phyloP scores from a whole-genome alignment of 768 basidiomycete species.

The Leccinum obscurum region DNA sequence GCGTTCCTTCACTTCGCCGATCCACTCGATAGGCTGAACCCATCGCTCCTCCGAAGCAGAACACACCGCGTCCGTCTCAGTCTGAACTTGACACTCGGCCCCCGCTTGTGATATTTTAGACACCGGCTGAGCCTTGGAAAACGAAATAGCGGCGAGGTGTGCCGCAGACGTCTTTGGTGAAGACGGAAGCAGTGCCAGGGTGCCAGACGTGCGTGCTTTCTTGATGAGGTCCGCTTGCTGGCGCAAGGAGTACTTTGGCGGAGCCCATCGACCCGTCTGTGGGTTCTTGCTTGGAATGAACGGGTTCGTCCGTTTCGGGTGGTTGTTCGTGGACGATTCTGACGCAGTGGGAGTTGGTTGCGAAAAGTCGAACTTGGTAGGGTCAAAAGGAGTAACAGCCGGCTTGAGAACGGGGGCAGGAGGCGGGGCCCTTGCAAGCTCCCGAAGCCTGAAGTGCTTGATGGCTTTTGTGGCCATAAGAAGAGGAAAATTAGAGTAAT shows the following conservation, averaged over 20 bases:
- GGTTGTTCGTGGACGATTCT: slow-evolving; percentile 11
- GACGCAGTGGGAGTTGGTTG: slow-evolving; percentile 6
- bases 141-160: slow-evolving; percentile 24
- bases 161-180: slow-evolving; percentile 53
- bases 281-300: slow-evolving; percentile 66
- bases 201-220: slow-evolving; percentile 55
- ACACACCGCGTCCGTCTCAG: background rate
- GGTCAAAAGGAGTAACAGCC: slow-evolving; percentile 14
- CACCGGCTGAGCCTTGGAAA: slow-evolving; percentile 16
- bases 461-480: slow-evolving; percentile 26
- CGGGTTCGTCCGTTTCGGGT: slow-evolving; percentile 51
- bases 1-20: slow-evolving; percentile 40
- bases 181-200: slow-evolving; percentile 63
- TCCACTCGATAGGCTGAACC: slow-evolving; percentile 40
- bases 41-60: slow-evolving; percentile 14
- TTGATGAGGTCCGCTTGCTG: slow-evolving; percentile 80
- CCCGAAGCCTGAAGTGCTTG: slow-evolving; percentile 28
- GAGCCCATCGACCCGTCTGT: slow-evolving; percentile 63
- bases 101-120: slow-evolving; percentile 7
- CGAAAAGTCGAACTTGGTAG: slow-evolving; percentile 22
- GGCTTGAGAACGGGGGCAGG: slow-evolving; percentile 30
- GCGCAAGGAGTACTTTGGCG: slow-evolving; percentile 70
- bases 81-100: background rate
- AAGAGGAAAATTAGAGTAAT: background rate
- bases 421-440: slow-evolving; percentile 20